These are phyloP conservation scores for Penicillium simplicissimum DNA, from an alignment of 495 filamentous ascomycete species.

Conservation along the genomic window DNA sequence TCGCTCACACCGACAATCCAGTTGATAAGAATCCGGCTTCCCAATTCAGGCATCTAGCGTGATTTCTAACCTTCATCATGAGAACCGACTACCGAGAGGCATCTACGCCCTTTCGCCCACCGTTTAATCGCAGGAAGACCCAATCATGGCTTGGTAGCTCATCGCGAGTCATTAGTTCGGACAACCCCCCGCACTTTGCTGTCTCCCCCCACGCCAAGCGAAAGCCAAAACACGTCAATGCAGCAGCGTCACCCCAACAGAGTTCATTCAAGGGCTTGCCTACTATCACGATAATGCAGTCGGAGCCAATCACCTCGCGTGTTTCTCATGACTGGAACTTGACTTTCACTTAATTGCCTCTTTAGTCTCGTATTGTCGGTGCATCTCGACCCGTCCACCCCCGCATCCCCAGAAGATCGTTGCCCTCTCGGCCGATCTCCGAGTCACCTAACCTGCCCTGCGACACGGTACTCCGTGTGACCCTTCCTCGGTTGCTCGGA, in stretches of 20 bases:
- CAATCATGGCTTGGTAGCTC: neutral
- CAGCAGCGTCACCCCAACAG: neutral
- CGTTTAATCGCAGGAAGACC: neutral
- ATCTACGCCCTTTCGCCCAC: neutral
- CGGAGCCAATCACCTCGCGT: neutral
- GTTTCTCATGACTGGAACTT: neutral
- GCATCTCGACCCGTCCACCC: slow-evolving; percentile 9
- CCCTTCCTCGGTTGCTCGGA: slow-evolving; percentile 28
- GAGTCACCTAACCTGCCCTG: slow-evolving; percentile 18
- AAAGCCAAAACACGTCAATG: neutral
- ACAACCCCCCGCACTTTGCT: neutral
- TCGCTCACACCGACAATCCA: neutral
- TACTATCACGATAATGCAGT: neutral
- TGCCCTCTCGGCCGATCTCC: slow-evolving; percentile 35
- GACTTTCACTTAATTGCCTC: neutral
- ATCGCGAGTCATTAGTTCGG: neutral
- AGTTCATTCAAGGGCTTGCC: neutral
- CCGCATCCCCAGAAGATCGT: slow-evolving; percentile 24
- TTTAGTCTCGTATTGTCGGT: slow-evolving; percentile 8
- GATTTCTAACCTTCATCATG: neutral
- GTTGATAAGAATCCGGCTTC: neutral
- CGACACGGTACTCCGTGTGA: slow-evolving; percentile 11
- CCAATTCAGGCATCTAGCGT: neutral
- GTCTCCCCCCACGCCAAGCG: neutral
- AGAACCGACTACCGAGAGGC: neutral